Conservation (phyloP, 306 rosid species). For the Quercus agrifolia region DNA sequence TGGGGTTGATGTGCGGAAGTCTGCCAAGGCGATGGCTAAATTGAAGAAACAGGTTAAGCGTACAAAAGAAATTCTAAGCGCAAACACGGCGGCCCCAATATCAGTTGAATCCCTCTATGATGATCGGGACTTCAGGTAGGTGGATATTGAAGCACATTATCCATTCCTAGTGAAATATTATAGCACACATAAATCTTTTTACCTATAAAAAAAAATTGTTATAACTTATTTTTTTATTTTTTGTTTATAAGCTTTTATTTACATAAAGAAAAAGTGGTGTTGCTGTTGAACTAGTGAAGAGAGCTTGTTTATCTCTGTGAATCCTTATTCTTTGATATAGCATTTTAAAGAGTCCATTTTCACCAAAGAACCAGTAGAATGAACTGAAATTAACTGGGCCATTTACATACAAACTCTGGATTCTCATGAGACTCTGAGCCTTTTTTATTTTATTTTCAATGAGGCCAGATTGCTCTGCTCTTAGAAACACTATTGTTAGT, state of each 20-base stretch:
- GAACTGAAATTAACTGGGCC: neutral
- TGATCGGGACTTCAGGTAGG: constrained; percentile 86
- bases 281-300: neutral
- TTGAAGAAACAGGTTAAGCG: constrained; percentile 97
- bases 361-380: neutral
- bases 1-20: constrained; percentile 79
- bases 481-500: neutral
- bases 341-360: neutral
- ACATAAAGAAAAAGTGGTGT: neutral
- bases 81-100: constrained; percentile 90
- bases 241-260: neutral
- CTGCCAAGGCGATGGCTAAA: constrained; percentile 95
- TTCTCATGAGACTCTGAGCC: neutral
- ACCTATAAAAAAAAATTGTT: neutral
- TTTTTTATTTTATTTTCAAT: neutral
- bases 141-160: constrained; percentile 13
- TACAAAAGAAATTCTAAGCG: constrained; percentile 95
- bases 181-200: no score
- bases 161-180: neutral
- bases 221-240: neutral
- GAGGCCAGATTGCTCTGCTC: neutral
- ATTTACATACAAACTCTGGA: neutral
- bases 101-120: constrained; percentile 90
- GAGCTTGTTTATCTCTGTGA: neutral
- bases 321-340: neutral